A percentile compares a stretch with the other conserved stretches of the same genome.
Conservation (phyloP, 2,329 filamentous ascomycete genomes). For the Sclerotinia glacialis region DNA sequence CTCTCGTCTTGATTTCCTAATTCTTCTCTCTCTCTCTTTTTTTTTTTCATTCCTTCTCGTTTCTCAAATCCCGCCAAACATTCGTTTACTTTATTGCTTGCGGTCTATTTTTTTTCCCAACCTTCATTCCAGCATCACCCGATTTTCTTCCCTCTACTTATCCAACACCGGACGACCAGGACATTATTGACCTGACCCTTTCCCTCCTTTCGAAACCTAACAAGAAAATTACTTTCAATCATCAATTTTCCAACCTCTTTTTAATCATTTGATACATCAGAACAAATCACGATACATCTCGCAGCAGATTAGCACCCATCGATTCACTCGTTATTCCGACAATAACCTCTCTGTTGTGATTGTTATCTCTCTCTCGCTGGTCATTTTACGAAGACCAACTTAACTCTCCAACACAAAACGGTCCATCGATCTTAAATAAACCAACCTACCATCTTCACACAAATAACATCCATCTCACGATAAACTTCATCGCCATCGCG, state of each 20-base stretch:
- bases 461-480: not conserved
- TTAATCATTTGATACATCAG: not conserved
- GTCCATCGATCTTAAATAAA: not conserved
- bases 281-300: not conserved
- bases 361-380: not conserved
- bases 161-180: conserved; percentile 8
- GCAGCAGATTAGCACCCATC: not conserved
- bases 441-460: not conserved
- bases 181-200: conserved; percentile 11
- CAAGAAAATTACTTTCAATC: not conserved
- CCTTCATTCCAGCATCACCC: conserved; percentile 20
- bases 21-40: conserved; percentile 9
- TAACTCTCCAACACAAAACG: not conserved
- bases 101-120: not conserved
- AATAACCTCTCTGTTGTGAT: not conserved
- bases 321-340: conserved; percentile 16
- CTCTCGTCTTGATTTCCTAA: conserved; percentile 23
- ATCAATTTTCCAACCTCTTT: not conserved
- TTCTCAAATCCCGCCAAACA: conserved; percentile 2
- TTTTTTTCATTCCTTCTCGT: conserved; percentile 14
- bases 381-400: not conserved
- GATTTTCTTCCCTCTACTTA: conserved; percentile 1
- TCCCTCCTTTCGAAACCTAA: not conserved
- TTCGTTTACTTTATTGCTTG: conserved; percentile 14
- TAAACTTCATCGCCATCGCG: conserved; percentile 2